phyloP scores from a whole-genome alignment of 805 yeast species.

The Spencermartinsiella europaea region DNA sequence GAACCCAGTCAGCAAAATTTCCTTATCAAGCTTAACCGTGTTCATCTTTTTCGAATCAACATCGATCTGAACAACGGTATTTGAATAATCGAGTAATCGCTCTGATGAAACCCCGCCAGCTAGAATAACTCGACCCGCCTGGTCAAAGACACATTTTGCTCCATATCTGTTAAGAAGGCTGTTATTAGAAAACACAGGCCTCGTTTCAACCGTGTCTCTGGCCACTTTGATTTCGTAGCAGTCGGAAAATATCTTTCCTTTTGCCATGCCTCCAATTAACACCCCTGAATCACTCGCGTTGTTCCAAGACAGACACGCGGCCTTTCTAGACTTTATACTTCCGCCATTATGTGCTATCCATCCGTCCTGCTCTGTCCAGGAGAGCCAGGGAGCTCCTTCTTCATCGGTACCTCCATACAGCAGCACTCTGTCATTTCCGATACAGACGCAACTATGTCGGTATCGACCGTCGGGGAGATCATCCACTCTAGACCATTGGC shows the following conservation, averaged over 20 bases:
- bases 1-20: conserved; percentile 46
- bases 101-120: conserved; percentile 54
- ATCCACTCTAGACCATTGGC: conserved; percentile 38
- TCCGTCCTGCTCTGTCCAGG: conserved; percentile 14
- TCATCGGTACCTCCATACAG: conserved; percentile 47
- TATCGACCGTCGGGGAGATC: conserved; percentile 44
- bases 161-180: conserved; percentile 40
- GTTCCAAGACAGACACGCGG: conserved; percentile 37
- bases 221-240: conserved; percentile 12
- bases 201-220: conserved; percentile 29
- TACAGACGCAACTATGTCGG: conserved; percentile 43
- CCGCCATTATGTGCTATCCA: conserved; percentile 24
- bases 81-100: conserved; percentile 31
- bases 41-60: background rate
- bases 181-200: conserved; percentile 28
- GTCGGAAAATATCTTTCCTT: conserved; percentile 13
- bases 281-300: conserved; percentile 32
- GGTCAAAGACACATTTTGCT: conserved; percentile 32
- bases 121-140: conserved; percentile 37
- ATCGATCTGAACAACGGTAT: conserved; percentile 34
- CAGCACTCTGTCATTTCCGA: conserved; percentile 32
- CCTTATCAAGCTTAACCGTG: conserved; percentile 2
- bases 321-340: conserved; percentile 26
- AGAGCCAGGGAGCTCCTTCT: conserved; percentile 14
- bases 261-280: conserved; percentile 35